phyloP scores from a whole-genome alignment of 805 yeast genomes.

The Sungouiozyma ichnusensis region DNA sequence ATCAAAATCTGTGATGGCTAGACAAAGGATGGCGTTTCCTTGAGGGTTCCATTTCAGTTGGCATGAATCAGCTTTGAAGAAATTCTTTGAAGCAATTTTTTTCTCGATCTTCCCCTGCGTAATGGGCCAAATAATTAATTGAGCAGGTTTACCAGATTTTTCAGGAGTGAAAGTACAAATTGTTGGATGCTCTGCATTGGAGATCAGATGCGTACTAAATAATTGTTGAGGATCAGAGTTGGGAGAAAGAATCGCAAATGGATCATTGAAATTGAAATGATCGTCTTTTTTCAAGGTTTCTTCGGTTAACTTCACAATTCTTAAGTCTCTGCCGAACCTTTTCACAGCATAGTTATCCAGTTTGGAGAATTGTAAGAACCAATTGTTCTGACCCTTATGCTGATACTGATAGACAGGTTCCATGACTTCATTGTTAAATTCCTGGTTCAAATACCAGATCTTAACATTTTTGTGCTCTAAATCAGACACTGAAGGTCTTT shows the following conservation, averaged over 20 bases:
- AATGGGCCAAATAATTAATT: constrained; percentile 58
- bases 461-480: constrained; percentile 71
- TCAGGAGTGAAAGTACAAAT: constrained; percentile 89
- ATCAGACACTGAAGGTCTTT: constrained; percentile 66
- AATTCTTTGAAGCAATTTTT: constrained; percentile 76
- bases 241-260: constrained; percentile 44
- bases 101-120: constrained; percentile 35
- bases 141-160: constrained; percentile 78
- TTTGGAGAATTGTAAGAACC: constrained; percentile 41
- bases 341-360: constrained; percentile 26
- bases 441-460: constrained; percentile 50
- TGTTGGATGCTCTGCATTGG: constrained; percentile 85
- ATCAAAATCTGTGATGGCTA: constrained; percentile 94
- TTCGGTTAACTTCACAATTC: constrained; percentile 32
- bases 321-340: constrained; percentile 22
- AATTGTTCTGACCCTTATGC: constrained; percentile 75
- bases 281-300: constrained; percentile 21
- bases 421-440: constrained; percentile 29
- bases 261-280: constrained; percentile 35
- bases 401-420: constrained; percentile 40
- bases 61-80: constrained; percentile 93
- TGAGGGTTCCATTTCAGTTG: constrained; percentile 85
- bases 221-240: constrained; percentile 28
- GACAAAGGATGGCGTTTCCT: constrained; percentile 88
- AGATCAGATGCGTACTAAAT: constrained; percentile 42